A percentile compares a stretch with the other conserved stretches of the same genome.
These are phyloP conservation scores for Actinomucor elegans DNA, from an alignment of 371 early-diverging fungal genomes.

Conservation along the genomic window DNA sequence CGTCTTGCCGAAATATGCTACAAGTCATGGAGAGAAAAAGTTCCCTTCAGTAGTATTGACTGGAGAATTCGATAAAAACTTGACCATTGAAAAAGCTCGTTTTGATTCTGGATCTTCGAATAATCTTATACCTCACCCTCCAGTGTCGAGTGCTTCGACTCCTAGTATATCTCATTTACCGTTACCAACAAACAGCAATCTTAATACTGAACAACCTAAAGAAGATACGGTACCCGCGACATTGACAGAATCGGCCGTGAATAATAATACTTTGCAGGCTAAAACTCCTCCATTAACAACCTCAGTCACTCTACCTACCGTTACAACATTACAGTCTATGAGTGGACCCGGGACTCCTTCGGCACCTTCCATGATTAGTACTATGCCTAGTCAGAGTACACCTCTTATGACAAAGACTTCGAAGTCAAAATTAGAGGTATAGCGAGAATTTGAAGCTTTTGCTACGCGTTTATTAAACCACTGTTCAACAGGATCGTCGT, in stretches of 20 bases:
- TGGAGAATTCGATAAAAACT: conserved; percentile 27
- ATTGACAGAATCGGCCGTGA: too few relatives aligned
- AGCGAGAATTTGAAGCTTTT: too few relatives aligned
- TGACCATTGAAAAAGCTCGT: conserved; percentile 42
- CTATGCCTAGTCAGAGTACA: conserved; percentile 23
- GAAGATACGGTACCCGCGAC: background rate
- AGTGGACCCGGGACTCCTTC: conserved; percentile 15
- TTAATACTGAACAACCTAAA: too few relatives aligned
- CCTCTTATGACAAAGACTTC: conserved; percentile 8
- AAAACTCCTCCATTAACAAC: conserved; percentile 11
- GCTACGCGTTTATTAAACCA: too few relatives aligned
- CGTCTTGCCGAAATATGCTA: conserved; percentile 6
- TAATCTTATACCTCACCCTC: conserved; percentile 14
- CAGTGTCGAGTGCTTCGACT: conserved; percentile 10
- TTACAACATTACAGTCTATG: conserved; percentile 5
- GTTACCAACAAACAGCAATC: too few relatives aligned
- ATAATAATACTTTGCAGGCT: background rate
- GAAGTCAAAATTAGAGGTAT: conserved; percentile 22
- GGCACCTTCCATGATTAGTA: conserved; percentile 5
- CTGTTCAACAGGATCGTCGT: conserved; percentile 1
- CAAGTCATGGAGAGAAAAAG: conserved; percentile 20
- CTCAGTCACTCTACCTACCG: conserved; percentile 13
- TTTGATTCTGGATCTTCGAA: conserved; percentile 10
- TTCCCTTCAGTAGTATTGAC: conserved; percentile 15
- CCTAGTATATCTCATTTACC: conserved; percentile 1